These are phyloP conservation scores for Biscogniauxia mediterranea DNA, from an alignment of 2,329 filamentous ascomycete genomes.

Conservation along the genomic window DNA sequence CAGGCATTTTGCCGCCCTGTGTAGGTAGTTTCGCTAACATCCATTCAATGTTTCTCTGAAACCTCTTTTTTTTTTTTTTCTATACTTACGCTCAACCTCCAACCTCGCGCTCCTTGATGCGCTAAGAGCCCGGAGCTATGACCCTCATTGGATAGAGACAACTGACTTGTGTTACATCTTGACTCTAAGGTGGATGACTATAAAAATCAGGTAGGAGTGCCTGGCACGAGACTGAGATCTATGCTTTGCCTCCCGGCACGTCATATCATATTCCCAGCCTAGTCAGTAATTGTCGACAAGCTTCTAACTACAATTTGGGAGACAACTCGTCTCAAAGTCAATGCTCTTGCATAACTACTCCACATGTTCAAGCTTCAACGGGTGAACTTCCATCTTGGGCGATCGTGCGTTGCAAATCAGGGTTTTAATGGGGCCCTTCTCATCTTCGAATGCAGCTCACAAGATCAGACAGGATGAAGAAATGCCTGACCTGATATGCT, in stretches of 20 bases:
- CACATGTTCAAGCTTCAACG: conserved; percentile 11
- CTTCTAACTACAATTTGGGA: not conserved
- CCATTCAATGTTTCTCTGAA: not conserved
- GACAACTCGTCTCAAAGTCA: conserved; percentile 6
- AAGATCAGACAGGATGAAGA: conserved; percentile 7
- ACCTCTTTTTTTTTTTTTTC: not conserved
- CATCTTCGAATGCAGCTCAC: not conserved
- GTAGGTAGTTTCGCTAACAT: not conserved
- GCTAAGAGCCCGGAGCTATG: not conserved
- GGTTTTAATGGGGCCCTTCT: not conserved
- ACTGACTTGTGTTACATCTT: not conserved
- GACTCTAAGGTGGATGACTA: not conserved
- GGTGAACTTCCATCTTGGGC: conserved; percentile 15
- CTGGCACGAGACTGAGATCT: not conserved
- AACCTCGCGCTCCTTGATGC: not conserved
- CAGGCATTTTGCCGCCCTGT: not conserved
- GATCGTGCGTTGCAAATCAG: conserved; percentile 4
- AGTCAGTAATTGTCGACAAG: not conserved
- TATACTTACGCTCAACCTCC: not conserved
- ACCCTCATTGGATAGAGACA: not conserved
- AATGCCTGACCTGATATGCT: not conserved
- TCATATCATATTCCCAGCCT: not conserved
- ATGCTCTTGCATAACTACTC: conserved; percentile 18
- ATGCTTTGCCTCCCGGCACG: not conserved
- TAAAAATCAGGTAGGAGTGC: not conserved